Evolutionary conservation across 352 stramenopile species (phyloP).

Genomic region (Saprolegnia diclina): DNA sequence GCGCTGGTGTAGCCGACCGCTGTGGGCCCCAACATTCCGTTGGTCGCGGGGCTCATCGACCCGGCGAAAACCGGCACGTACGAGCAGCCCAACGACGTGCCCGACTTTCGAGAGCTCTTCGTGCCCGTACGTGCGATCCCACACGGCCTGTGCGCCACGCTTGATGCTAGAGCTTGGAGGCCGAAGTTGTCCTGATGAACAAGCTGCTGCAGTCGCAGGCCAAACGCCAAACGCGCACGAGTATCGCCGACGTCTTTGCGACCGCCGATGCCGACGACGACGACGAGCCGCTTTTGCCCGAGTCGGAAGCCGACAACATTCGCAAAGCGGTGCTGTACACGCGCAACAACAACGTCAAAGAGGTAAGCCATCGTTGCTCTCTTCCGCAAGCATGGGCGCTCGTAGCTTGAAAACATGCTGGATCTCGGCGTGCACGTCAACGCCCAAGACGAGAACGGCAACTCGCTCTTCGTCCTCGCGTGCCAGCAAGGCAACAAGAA

Average conservation of each 20-base stretch:
- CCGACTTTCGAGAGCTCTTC: constrained; percentile 50
- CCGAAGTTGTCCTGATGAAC: constrained; percentile 19
- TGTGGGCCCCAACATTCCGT: constrained; percentile 58
- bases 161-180: constrained; percentile 14
- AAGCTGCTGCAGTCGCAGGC: constrained; percentile 13
- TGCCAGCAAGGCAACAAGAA: constrained; percentile 94
- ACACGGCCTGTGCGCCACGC: not conserved
- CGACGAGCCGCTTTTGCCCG: not conserved
- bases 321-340: constrained; percentile 54
- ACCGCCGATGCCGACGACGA: constrained; percentile 11
- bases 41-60: constrained; percentile 64
- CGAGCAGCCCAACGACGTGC: constrained; percentile 53
- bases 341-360: constrained; percentile 76
- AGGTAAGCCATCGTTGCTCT: constrained; percentile 38
- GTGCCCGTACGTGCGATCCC: constrained; percentile 32
- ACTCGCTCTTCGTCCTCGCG: constrained; percentile 93
- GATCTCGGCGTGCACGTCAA: constrained; percentile 88
- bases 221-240: not conserved
- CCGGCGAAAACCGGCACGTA: constrained; percentile 52
- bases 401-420: constrained; percentile 78
- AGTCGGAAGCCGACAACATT: constrained; percentile 29
- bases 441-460: constrained; percentile 89
- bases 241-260: constrained; percentile 21
- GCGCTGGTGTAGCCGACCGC: constrained; percentile 31
- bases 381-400: no score